Evolutionary conservation across 306 rosid species (phyloP).

Genomic region (Begonia peltatifolia): DNA sequence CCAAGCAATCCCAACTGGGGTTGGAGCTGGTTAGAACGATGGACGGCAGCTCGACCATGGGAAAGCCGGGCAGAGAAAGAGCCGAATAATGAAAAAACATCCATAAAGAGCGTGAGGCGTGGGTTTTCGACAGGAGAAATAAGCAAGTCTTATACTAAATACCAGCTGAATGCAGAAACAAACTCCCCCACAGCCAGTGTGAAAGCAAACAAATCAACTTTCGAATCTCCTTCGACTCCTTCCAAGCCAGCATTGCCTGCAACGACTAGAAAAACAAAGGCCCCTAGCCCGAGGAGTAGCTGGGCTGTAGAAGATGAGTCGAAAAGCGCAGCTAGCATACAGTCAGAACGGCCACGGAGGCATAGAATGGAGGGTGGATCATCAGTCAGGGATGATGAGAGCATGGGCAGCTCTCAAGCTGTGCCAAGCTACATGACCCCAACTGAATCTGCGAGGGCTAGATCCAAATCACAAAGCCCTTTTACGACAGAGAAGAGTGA

Average conservation of each 20-base stretch:
- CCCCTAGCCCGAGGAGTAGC: constrained; percentile 54
- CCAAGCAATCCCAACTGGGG: constrained; percentile 96
- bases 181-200: constrained; percentile 74
- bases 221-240: constrained; percentile 52
- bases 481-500: constrained; percentile 13
- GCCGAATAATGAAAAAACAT: constrained; percentile 32
- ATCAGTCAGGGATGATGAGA: constrained; percentile 46
- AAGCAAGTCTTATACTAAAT: constrained; percentile 77
- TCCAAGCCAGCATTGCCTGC: constrained; percentile 36
- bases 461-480: constrained; percentile 39
- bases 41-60: constrained; percentile 84
- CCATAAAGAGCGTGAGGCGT: constrained; percentile 44
- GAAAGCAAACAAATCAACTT: constrained; percentile 34
- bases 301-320: constrained; percentile 47
- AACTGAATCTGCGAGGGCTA: constrained; percentile 26
- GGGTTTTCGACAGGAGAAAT: constrained; percentile 61
- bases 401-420: constrained; percentile 31
- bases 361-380: constrained; percentile 64
- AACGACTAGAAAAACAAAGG: constrained; percentile 32
- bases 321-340: constrained; percentile 51
- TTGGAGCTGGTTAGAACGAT: constrained; percentile 98
- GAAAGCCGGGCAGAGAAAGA: constrained; percentile 62
- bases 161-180: constrained; percentile 69
- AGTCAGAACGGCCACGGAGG: constrained; percentile 64
- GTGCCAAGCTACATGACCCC: constrained; percentile 41